Evolutionary conservation across 2,329 filamentous ascomycete species (phyloP).

Genomic region (Sporothrix schenckii): DNA sequence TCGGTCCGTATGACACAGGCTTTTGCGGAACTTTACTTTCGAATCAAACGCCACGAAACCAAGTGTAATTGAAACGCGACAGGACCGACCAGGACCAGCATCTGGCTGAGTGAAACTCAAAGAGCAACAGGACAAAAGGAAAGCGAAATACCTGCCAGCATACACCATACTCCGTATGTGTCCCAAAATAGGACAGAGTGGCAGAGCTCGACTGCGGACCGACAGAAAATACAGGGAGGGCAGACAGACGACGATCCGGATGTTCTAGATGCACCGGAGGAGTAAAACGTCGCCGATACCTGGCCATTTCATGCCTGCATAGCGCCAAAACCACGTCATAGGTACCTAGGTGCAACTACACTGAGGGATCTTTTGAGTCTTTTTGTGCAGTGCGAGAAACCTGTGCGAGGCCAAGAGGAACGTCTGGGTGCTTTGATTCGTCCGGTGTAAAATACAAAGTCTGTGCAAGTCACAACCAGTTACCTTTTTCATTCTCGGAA

Average conservation of each 20-base stretch:
- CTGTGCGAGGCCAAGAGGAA: too few species aligned
- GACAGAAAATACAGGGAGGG: not conserved
- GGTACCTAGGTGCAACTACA: not conserved
- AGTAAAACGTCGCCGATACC: not conserved
- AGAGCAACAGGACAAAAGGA: not conserved
- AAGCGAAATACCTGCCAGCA: not conserved
- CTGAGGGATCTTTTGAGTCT: not conserved
- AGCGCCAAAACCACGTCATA: conserved; percentile 22
- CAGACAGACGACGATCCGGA: not conserved
- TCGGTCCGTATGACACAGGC: not conserved
- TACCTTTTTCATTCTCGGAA: too few species aligned
- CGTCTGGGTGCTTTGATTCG: too few species aligned
- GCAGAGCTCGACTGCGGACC: not conserved
- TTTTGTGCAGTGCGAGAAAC: not conserved
- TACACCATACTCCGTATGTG: not conserved
- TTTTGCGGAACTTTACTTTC: not conserved
- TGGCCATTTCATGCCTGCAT: not conserved
- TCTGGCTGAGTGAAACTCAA: conserved; percentile 19
- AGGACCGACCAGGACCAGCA: conserved; percentile 8
- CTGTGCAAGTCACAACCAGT: too few species aligned
- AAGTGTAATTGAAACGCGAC: conserved; percentile 24
- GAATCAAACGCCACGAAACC: not conserved
- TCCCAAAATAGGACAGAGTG: conserved; percentile 16
- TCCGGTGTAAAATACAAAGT: too few species aligned
- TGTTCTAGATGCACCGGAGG: conserved; percentile 23